These are phyloP conservation scores for Calonectria hawksworthii DNA, from an alignment of 2,329 filamentous ascomycete genomes.

Conservation along the genomic window DNA sequence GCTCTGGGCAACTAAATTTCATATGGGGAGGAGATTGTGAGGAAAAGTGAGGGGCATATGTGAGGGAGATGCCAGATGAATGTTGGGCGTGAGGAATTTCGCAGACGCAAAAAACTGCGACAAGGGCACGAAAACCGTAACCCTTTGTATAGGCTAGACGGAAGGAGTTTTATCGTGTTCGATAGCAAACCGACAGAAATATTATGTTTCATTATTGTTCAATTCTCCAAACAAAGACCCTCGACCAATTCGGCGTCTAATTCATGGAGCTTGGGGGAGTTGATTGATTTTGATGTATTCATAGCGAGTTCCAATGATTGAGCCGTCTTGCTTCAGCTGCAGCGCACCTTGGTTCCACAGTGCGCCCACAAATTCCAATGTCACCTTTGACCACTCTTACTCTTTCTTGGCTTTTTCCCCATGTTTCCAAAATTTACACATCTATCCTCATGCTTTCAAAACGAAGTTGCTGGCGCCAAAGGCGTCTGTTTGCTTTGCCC, in stretches of 20 bases:
- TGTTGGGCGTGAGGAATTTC: constrained; percentile 30
- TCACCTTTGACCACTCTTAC: not conserved
- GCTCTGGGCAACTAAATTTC: constrained; percentile 61
- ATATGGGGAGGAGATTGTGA: constrained; percentile 20
- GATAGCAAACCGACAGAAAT: constrained; percentile 45
- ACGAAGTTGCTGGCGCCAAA: too few relatives aligned
- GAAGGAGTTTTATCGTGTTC: constrained; percentile 46
- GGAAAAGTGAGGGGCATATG: constrained; percentile 30
- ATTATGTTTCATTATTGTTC: constrained; percentile 42
- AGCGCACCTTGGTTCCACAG: not conserved
- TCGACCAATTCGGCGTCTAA: not conserved
- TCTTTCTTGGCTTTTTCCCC: not conserved
- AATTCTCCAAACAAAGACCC: constrained; percentile 5
- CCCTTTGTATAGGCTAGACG: constrained; percentile 47
- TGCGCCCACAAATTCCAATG: not conserved
- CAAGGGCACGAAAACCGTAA: constrained; percentile 45
- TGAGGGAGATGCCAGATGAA: constrained; percentile 33
- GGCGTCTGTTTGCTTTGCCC: not conserved
- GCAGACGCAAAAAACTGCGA: constrained; percentile 40
- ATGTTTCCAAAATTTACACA: not conserved
- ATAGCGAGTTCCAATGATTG: not conserved
- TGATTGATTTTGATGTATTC: not conserved
- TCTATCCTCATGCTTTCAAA: not conserved
- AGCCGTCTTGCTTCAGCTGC: not conserved
- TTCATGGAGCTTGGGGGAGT: not conserved